Evolutionary conservation across 345 rosid species (phyloP).

Genomic region (Eucalyptus curtisii): DNA sequence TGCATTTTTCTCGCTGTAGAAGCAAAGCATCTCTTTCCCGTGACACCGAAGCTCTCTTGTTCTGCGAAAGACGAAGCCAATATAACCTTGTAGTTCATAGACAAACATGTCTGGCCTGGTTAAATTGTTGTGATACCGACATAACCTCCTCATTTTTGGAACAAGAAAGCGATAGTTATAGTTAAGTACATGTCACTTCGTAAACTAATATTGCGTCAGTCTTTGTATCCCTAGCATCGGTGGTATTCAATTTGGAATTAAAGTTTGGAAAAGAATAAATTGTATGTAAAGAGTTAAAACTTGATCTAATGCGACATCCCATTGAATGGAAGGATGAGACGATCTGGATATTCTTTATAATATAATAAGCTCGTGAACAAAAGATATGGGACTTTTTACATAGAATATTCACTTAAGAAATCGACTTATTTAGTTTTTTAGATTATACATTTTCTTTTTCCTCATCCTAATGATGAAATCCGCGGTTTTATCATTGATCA

Average conservation of each 20-base stretch:
- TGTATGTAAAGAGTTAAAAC: background rate
- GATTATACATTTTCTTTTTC: background rate
- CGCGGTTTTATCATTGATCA: background rate
- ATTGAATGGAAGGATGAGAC: background rate
- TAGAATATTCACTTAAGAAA: background rate
- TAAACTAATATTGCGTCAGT: background rate
- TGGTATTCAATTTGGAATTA: background rate
- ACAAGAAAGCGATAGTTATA: background rate
- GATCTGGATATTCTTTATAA: background rate
- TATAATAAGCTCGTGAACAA: background rate
- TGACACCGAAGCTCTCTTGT: background rate
- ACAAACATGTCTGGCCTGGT: background rate
- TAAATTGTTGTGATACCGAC: background rate
- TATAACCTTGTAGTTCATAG: background rate
- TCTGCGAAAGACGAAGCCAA: background rate
- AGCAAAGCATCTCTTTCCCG: background rate
- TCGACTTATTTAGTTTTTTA: background rate
- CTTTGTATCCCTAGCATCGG: background rate
- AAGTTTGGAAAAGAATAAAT: background rate
- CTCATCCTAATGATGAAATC: background rate
- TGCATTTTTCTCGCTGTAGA: background rate
- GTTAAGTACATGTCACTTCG: background rate
- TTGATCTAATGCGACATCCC: background rate
- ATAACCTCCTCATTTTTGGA: background rate
- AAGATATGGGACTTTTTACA: background rate